Percentiles rank a stretch among this genome's conserved stretches.
Evolutionary conservation across 495 filamentous ascomycete genomes (phyloP).

Genomic region (Neurospora pannonica): DNA sequence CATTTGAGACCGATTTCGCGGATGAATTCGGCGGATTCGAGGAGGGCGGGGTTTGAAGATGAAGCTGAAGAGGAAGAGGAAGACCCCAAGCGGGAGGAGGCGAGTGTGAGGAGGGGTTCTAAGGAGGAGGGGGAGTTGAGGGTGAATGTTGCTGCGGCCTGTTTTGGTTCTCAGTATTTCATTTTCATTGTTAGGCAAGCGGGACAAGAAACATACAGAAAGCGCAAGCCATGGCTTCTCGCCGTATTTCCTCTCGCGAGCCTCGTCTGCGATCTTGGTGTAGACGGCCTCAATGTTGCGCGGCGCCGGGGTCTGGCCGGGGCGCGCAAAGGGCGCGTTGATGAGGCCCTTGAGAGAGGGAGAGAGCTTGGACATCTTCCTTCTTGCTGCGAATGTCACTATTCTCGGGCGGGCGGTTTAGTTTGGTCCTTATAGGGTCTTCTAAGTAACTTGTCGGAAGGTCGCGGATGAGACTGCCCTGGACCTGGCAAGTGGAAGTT

Average conservation of each 20-base stretch:
- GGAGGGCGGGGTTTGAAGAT: constrained; percentile 15
- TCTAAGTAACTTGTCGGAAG: neutral
- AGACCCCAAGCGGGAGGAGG: constrained; percentile 22
- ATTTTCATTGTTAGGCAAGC: neutral
- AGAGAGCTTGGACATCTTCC: constrained; percentile 59
- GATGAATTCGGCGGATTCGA: constrained; percentile 62
- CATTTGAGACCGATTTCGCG: constrained; percentile 74
- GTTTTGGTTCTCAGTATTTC: neutral
- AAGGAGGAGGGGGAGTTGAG: constrained; percentile 29
- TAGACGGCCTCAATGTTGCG: constrained; percentile 51
- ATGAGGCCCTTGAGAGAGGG: constrained; percentile 61
- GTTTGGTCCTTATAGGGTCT: neutral
- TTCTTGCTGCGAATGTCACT: neutral
- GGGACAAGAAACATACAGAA: constrained; percentile 34
- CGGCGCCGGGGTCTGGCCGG: constrained; percentile 55
- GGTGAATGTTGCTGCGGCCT: constrained; percentile 29
- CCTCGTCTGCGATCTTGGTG: constrained; percentile 46
- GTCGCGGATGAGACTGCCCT: neutral
- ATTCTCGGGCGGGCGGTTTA: neutral
- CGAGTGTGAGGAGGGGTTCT: constrained; percentile 35
- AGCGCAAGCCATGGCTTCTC: constrained; percentile 55
- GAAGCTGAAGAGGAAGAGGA: neutral
- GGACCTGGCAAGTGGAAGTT: neutral
- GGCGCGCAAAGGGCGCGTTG: constrained; percentile 55
- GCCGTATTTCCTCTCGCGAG: constrained; percentile 44